These are phyloP conservation scores for Ustilago loliicola DNA, from an alignment of 1,284 basidiomycete species.

Conservation along the genomic window DNA sequence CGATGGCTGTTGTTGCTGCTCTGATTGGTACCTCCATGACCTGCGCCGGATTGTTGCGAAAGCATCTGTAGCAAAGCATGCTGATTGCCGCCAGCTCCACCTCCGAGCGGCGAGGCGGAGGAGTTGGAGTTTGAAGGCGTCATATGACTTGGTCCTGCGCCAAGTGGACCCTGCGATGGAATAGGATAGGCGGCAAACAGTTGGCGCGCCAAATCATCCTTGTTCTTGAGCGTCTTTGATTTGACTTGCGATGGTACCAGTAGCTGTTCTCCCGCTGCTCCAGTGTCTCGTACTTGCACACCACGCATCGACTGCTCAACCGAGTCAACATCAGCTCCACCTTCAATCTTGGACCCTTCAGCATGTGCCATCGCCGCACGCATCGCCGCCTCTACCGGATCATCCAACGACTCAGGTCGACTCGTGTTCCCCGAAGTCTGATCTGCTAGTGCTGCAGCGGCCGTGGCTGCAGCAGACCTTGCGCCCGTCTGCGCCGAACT, in stretches of 20 bases:
- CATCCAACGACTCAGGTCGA: slow-evolving; percentile 53
- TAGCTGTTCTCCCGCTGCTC: slow-evolving; percentile 9
- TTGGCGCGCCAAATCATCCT: slow-evolving; percentile 25
- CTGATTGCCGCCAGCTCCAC: slow-evolving; percentile 25
- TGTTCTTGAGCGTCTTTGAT: slow-evolving; percentile 16
- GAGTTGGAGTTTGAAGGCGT: slow-evolving; percentile 14
- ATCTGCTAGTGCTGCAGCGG: slow-evolving; percentile 1
- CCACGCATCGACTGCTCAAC: slow-evolving; percentile 45
- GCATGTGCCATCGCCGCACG: slow-evolving; percentile 50
- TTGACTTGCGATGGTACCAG: slow-evolving; percentile 44
- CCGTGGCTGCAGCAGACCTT: background rate
- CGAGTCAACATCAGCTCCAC: slow-evolving; percentile 11
- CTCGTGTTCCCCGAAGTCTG: slow-evolving; percentile 22
- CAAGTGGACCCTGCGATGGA: slow-evolving; percentile 1
- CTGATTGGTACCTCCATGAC: background rate
- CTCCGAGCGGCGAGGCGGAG: slow-evolving; percentile 4
- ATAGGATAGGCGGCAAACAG: slow-evolving; percentile 36
- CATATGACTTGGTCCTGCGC: slow-evolving; percentile 11
- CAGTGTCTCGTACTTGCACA: slow-evolving; percentile 36
- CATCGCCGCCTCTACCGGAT: slow-evolving; percentile 65
- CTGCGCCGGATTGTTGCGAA: slow-evolving; percentile 2
- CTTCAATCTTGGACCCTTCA: slow-evolving; percentile 10
- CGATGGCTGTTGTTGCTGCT: background rate
- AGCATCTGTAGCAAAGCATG: slow-evolving; percentile 52
- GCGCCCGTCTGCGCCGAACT: background rate